phyloP scores from a whole-genome alignment of 768 basidiomycete genomes.

The Tylopilus subfusipes region DNA sequence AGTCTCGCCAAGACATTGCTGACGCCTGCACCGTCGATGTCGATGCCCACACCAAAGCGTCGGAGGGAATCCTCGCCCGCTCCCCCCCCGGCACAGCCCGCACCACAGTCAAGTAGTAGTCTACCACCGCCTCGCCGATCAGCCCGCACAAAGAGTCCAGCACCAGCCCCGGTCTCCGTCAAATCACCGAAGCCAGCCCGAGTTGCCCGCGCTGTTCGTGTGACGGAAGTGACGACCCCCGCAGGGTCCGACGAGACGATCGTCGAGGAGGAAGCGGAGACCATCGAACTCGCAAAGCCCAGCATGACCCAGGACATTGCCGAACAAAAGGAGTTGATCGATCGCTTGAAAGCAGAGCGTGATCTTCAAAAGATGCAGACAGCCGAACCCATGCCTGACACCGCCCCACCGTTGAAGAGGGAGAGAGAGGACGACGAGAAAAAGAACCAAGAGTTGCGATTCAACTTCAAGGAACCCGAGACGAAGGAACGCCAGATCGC shows the following conservation, averaged over 20 bases:
- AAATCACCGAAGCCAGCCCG: constrained; percentile 35
- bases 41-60: constrained; percentile 54
- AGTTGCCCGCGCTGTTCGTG: constrained; percentile 19
- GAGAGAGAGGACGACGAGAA: constrained; percentile 40
- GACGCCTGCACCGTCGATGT: constrained; percentile 36
- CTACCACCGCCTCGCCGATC: constrained; percentile 44
- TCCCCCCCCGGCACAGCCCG: constrained; percentile 13
- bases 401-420: constrained; percentile 41
- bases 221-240: constrained; percentile 40
- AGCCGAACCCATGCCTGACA: constrained; percentile 11
- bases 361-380: constrained; percentile 32
- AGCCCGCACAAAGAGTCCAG: constrained; percentile 41
- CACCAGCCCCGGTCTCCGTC: constrained; percentile 28
- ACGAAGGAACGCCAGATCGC: constrained; percentile 52
- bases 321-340: constrained; percentile 77
- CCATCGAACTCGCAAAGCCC: constrained; percentile 54
- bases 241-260: constrained; percentile 59
- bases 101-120: constrained; percentile 21
- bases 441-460: constrained; percentile 48
- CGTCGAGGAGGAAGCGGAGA: constrained; percentile 63
- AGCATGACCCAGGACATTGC: constrained; percentile 69
- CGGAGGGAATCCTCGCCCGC: constrained; percentile 55
- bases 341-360: constrained; percentile 64
- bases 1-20: constrained; percentile 24
- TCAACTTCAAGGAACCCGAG: constrained; percentile 71